These are phyloP conservation scores for Abrus precatorius DNA, from an alignment of 306 rosid genomes.

Conservation along the genomic window DNA sequence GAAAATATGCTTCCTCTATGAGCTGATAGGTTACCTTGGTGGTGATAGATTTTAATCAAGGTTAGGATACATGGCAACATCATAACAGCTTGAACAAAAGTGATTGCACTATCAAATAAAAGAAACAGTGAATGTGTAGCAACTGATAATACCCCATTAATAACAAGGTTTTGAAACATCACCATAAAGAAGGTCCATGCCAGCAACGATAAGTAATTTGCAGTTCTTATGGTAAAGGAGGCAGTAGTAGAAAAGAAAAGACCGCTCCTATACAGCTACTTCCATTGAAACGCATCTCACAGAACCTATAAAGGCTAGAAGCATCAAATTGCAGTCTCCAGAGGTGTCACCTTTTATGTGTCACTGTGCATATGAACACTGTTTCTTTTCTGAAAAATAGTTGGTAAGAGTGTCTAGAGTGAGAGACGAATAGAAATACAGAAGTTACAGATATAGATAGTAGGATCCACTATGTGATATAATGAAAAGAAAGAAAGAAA, in stretches of 20 bases:
- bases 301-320: slow-evolving; percentile 47
- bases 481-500: no score
- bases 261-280: not conserved
- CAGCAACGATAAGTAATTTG: no score
- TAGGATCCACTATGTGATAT: no score
- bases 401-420: no score
- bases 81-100: slow-evolving; percentile 12
- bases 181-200: no score
- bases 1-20: slow-evolving; percentile 11
- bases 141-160: not conserved
- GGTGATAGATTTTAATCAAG: slow-evolving; percentile 16
- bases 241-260: not conserved
- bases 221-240: not conserved
- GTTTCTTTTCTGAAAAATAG: not conserved
- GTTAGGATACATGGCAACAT: slow-evolving; percentile 29
- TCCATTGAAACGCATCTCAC: not conserved
- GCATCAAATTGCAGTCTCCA: slow-evolving; percentile 43
- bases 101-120: not conserved
- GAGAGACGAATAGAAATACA: no score
- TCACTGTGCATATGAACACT: slow-evolving; percentile 18
- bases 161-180: not conserved
- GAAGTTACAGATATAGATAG: no score
- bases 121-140: not conserved
- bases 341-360: slow-evolving; percentile 44
- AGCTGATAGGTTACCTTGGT: slow-evolving; percentile 22